A percentile compares a stretch with the other conserved stretches of the same genome.
Conservation (phyloP, 306 rosid species). For the Prosopis cineraria region DNA sequence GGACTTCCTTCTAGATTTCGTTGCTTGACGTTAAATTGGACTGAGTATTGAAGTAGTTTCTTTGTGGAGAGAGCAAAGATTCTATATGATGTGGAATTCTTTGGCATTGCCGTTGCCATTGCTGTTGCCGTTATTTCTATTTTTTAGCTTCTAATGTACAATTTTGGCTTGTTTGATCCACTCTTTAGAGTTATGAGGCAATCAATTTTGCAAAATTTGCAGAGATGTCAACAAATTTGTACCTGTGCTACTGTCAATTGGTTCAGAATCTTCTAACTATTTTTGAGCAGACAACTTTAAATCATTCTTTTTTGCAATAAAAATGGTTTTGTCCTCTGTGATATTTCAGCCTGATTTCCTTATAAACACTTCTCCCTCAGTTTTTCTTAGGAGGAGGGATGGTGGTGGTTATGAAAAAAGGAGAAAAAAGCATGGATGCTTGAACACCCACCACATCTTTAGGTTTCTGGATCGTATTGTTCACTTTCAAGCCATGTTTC, state of each 20-base stretch:
- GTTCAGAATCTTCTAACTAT: not conserved
- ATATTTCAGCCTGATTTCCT: not conserved
- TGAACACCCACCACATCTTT: not conserved
- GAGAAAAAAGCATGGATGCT: not conserved
- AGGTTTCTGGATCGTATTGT: not conserved
- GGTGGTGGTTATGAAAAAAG: not conserved
- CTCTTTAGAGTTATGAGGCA: not conserved
- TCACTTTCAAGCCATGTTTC: not conserved
- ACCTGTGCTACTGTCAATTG: not conserved
- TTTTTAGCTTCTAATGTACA: not conserved
- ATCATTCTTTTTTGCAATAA: not conserved
- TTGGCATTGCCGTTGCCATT: not conserved
- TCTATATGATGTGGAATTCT: not conserved
- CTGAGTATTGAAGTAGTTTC: not conserved
- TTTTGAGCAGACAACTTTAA: not conserved
- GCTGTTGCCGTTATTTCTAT: not conserved
- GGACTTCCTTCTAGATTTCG: not conserved
- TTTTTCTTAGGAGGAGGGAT: not conserved
- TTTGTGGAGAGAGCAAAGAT: not conserved
- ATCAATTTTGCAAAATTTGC: not conserved
- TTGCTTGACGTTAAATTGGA: not conserved
- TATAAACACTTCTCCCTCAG: not conserved
- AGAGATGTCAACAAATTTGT: not conserved
- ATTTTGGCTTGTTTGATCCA: not conserved
- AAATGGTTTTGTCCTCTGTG: not conserved